Percentiles rank a stretch among this genome's conserved stretches.
Conservation (phyloP, 495 filamentous ascomycete genomes). For the Aspergillus steynii region DNA sequence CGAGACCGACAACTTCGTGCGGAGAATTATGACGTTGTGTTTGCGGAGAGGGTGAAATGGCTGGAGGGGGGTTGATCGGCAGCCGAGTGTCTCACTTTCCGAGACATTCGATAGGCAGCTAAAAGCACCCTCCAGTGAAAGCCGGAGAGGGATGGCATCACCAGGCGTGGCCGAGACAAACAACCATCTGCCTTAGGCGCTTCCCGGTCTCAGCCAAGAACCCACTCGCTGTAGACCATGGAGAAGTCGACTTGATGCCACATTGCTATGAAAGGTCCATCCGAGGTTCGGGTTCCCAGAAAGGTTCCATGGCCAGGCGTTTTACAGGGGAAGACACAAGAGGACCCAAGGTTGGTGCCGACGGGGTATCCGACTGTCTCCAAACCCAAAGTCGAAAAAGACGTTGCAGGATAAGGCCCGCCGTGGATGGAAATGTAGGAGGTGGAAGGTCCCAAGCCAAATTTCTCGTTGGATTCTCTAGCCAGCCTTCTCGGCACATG, state of each 20-base stretch:
- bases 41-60: slow-evolving; percentile 6
- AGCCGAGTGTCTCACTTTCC: slow-evolving; percentile 15
- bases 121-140: neutral
- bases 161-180: neutral
- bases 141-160: neutral
- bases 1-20: neutral
- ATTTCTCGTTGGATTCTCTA: neutral
- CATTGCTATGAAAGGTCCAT: neutral
- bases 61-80: neutral
- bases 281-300: neutral
- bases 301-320: neutral
- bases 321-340: neutral
- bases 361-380: neutral
- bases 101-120: slow-evolving; percentile 10
- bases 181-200: neutral
- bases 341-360: neutral
- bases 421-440: no score
- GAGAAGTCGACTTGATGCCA: neutral
- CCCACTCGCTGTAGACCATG: neutral
- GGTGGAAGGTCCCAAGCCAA: neutral
- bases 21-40: slow-evolving; percentile 7
- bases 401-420: no score
- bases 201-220: neutral
- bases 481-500: neutral
- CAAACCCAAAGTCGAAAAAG: neutral